Evolutionary conservation across 2,329 filamentous ascomycete genomes (phyloP).

Genomic region (Diplocarpon rosae): DNA sequence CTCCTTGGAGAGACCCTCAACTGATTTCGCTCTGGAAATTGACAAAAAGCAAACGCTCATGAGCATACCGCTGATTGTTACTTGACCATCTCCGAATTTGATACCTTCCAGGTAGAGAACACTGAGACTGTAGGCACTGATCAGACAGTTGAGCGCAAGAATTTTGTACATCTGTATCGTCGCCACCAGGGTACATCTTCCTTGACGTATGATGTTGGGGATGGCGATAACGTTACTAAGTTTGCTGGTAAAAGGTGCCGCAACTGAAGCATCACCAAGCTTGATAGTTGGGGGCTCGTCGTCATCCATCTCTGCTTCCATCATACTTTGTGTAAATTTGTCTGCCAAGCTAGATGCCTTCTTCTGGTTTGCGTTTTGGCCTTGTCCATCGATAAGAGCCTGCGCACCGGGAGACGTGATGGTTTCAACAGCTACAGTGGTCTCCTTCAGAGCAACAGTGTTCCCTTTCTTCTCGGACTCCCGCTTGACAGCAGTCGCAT

Average conservation of each 20-base stretch:
- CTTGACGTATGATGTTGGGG: conserved; percentile 96
- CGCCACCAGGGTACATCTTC: conserved; percentile 90
- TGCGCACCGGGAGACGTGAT: conserved; percentile 57
- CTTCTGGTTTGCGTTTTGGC: conserved; percentile 54
- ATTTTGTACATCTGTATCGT: conserved; percentile 99
- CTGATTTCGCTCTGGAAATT: conserved; percentile 92
- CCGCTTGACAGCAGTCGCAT: conserved; percentile 79
- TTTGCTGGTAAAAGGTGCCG: conserved; percentile 95
- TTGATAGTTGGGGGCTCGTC: conserved; percentile 92
- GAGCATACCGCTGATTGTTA: conserved; percentile 97
- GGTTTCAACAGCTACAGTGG: conserved; percentile 44
- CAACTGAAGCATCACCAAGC: conserved; percentile 91
- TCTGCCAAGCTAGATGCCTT: conserved; percentile 74
- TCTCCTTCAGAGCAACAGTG: conserved; percentile 39
- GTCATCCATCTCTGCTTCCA: conserved; percentile 78
- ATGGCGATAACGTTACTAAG: conserved; percentile 93
- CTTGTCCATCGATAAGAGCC: conserved; percentile 42
- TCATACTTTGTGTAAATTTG: conserved; percentile 74
- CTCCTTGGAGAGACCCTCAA: conserved; percentile 92
- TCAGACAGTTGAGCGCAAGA: conserved; percentile 90
- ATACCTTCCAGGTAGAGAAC: conserved; percentile 96
- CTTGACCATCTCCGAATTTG: conserved; percentile 97
- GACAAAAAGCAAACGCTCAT: conserved; percentile 99
- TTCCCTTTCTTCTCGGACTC: conserved; percentile 73
- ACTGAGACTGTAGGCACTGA: conserved; percentile 92